These are phyloP conservation scores for Fraxinus ornus DNA, from an alignment of 305 asterid genomes.

Conservation along the genomic window DNA sequence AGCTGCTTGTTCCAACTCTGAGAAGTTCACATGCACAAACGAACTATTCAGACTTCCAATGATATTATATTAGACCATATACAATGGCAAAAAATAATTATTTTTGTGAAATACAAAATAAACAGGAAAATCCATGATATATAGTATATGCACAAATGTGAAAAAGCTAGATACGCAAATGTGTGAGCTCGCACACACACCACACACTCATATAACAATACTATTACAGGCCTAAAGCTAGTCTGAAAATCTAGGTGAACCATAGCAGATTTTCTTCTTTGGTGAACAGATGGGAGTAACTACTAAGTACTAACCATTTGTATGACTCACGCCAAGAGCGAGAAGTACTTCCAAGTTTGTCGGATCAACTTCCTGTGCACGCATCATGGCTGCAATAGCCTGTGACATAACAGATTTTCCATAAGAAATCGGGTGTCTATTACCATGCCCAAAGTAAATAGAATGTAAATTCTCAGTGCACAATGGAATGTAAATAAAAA, in stretches of 20 bases:
- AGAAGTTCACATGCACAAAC: slow-evolving; percentile 25
- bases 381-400: slow-evolving; percentile 99
- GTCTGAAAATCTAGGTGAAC: neutral
- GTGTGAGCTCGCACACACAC: neutral
- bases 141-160: neutral
- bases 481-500: neutral
- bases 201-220: neutral
- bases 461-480: neutral
- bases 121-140: neutral
- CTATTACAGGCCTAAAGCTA: neutral
- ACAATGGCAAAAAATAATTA: neutral
- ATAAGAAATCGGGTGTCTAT: neutral
- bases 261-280: neutral
- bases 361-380: slow-evolving; percentile 95
- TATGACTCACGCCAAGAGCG: slow-evolving; percentile 98
- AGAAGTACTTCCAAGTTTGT: slow-evolving; percentile 97
- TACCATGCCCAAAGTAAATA: slow-evolving; percentile 1
- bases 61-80: slow-evolving; percentile 1
- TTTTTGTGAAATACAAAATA: neutral
- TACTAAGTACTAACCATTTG: slow-evolving; percentile 84
- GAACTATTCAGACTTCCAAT: neutral
- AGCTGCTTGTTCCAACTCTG: slow-evolving; percentile 97
- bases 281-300: slow-evolving; percentile 23
- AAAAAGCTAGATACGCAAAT: neutral
- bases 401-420: slow-evolving; percentile 36